Evolutionary conservation across 805 yeast species (phyloP).

Genomic region (fission yeast (Schizosaccharomyces pombe)): DNA sequence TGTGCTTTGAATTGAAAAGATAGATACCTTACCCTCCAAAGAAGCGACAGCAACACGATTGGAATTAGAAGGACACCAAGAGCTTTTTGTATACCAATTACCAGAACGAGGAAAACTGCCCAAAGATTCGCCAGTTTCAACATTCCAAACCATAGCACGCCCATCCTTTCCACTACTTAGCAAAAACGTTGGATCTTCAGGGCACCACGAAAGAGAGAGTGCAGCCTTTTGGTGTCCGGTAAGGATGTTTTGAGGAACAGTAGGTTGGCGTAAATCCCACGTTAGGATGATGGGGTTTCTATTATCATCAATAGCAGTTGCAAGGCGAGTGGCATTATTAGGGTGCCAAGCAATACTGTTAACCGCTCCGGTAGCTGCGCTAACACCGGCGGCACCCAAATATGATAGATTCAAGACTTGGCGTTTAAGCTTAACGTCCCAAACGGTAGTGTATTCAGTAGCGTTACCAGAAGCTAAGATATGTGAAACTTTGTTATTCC

Average conservation of each 20-base stretch:
- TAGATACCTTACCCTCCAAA: slow-evolving; percentile 12
- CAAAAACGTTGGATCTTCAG: slow-evolving; percentile 50
- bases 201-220: slow-evolving; percentile 81
- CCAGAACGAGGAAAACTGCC: slow-evolving; percentile 81
- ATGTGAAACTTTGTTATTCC: slow-evolving; percentile 68
- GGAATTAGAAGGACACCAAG: slow-evolving; percentile 71
- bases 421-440: slow-evolving; percentile 74
- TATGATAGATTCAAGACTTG: slow-evolving; percentile 74
- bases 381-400: slow-evolving; percentile 20
- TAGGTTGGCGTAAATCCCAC: slow-evolving; percentile 88
- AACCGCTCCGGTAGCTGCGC: slow-evolving; percentile 35
- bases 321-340: slow-evolving; percentile 39
- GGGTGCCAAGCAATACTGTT: slow-evolving; percentile 93
- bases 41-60: slow-evolving; percentile 65
- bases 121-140: slow-evolving; percentile 41
- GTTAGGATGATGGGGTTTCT: slow-evolving; percentile 53
- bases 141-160: slow-evolving; percentile 75
- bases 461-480: slow-evolving; percentile 78
- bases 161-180: slow-evolving; percentile 87
- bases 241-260: slow-evolving; percentile 60
- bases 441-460: slow-evolving; percentile 68
- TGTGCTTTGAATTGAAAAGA: slow-evolving; percentile 79
- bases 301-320: slow-evolving; percentile 73
- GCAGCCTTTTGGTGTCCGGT: slow-evolving; percentile 74
- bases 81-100: slow-evolving; percentile 79